phyloP scores from a whole-genome alignment of 441 rosid species.

The Populus hybrid region DNA sequence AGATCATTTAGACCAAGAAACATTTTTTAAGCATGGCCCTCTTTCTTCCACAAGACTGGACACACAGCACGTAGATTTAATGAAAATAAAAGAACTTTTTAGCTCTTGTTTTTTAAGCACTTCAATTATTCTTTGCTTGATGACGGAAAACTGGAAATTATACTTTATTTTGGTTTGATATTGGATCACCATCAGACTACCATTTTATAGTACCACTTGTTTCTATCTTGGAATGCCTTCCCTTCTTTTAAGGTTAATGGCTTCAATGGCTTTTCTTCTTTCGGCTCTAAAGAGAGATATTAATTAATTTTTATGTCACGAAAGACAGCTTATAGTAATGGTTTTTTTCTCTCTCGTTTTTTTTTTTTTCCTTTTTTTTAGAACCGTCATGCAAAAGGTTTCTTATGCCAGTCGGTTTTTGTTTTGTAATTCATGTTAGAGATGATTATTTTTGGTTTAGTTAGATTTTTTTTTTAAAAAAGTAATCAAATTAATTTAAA shows the following conservation, averaged over 20 bases:
- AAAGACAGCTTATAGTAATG: background rate
- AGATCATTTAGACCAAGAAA: background rate
- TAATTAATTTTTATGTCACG: background rate
- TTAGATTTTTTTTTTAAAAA: too few relatives aligned
- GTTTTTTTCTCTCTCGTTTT: background rate
- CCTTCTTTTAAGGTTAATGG: slow-evolving; percentile 38
- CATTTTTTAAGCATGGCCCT: background rate
- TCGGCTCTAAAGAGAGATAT: slow-evolving; percentile 30
- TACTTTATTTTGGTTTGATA: slow-evolving; percentile 1
- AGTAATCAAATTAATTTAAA: too few relatives aligned
- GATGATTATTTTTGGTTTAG: too few relatives aligned
- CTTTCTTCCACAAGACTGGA: background rate
- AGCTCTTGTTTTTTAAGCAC: background rate
- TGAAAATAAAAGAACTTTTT: background rate
- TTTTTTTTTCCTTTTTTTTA: background rate
- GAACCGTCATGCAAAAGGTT: background rate
- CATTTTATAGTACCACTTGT: background rate
- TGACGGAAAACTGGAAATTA: background rate
- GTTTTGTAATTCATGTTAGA: too few relatives aligned
- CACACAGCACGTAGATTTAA: background rate
- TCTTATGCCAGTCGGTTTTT: too few relatives aligned
- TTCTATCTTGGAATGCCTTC: slow-evolving; percentile 27
- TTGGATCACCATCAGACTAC: background rate
- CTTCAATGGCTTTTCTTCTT: slow-evolving; percentile 32
- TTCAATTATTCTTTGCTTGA: background rate